Evolutionary conservation across 441 rosid genomes (phyloP).

Genomic region (Corymbia calophylla): DNA sequence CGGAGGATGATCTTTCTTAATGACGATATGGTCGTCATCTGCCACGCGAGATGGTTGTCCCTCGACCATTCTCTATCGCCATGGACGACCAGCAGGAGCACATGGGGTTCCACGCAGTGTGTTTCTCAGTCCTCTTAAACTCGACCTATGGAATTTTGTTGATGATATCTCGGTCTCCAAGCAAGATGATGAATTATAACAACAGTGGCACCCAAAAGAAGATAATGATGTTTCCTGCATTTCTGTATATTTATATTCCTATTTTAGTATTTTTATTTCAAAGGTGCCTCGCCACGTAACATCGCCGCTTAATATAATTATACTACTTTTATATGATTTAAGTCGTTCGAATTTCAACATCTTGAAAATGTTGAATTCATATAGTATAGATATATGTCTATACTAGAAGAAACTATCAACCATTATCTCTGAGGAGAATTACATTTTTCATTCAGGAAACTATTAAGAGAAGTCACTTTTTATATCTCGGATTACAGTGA

Average conservation of each 20-base stretch:
- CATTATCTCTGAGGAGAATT: too few relatives aligned
- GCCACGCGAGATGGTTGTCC: background rate
- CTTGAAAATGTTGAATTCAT: background rate
- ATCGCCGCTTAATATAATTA: too few relatives aligned
- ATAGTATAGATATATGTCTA: too few relatives aligned
- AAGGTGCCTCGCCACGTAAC: rapidly evolving
- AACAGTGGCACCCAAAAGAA: background rate
- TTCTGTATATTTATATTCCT: background rate
- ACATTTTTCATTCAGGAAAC: background rate
- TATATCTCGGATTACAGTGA: too few relatives aligned
- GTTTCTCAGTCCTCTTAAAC: background rate
- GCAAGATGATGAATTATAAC: background rate
- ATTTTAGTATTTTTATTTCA: background rate
- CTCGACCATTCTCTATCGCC: background rate
- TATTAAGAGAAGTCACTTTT: too few relatives aligned
- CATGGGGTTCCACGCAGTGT: background rate
- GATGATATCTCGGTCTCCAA: background rate
- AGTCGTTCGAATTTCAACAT: background rate
- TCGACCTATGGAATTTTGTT: background rate
- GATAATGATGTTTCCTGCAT: background rate
- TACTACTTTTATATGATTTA: background rate
- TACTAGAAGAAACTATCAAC: too few relatives aligned
- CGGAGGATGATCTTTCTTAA: background rate
- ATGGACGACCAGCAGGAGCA: background rate
- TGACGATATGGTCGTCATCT: background rate